These are phyloP conservation scores for Vanrija sp. DNA, from an alignment of 1,284 basidiomycete species.

Conservation along the genomic window DNA sequence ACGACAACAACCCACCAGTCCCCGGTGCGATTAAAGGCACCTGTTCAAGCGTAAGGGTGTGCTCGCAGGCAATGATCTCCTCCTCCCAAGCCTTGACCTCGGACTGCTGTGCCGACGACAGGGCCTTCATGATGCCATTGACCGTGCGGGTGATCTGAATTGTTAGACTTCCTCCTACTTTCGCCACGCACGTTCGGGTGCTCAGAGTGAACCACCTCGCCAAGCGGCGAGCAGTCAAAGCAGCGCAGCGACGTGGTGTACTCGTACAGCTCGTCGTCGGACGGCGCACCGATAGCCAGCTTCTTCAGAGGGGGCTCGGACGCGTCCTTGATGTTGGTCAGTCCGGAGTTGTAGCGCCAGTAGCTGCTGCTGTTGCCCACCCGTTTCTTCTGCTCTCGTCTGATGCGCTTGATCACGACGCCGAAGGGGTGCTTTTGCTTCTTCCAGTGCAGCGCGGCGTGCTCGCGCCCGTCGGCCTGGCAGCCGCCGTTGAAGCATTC, in stretches of 20 bases:
- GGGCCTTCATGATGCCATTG: slow-evolving; percentile 70
- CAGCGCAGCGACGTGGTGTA: slow-evolving; percentile 66
- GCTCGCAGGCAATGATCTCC: slow-evolving; percentile 82
- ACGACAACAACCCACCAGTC: slow-evolving; percentile 28
- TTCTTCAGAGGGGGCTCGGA: slow-evolving; percentile 84
- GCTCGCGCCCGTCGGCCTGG: slow-evolving; percentile 57
- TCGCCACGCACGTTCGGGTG: slow-evolving; percentile 42
- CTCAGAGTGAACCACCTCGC: slow-evolving; percentile 57
- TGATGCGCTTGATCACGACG: slow-evolving; percentile 73
- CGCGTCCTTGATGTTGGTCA: slow-evolving; percentile 46
- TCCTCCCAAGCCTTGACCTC: slow-evolving; percentile 99
- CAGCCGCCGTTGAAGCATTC: slow-evolving; percentile 92
- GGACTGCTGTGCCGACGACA: slow-evolving; percentile 84
- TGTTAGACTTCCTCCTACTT: neutral
- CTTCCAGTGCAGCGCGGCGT: slow-evolving; percentile 66
- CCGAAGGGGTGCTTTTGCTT: slow-evolving; percentile 72
- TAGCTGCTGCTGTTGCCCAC: slow-evolving; percentile 52
- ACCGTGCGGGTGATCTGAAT: slow-evolving; percentile 60
- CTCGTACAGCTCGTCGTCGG: slow-evolving; percentile 84
- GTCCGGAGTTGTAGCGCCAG: neutral
- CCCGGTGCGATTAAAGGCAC: slow-evolving; percentile 43
- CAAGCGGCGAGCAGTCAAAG: slow-evolving; percentile 59
- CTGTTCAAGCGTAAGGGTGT: slow-evolving; percentile 76
- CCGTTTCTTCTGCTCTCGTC: slow-evolving; percentile 63
- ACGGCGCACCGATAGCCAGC: slow-evolving; percentile 77